These are phyloP conservation scores for Adenanthera pavonina DNA, from an alignment of 306 rosid species.

Conservation along the genomic window DNA sequence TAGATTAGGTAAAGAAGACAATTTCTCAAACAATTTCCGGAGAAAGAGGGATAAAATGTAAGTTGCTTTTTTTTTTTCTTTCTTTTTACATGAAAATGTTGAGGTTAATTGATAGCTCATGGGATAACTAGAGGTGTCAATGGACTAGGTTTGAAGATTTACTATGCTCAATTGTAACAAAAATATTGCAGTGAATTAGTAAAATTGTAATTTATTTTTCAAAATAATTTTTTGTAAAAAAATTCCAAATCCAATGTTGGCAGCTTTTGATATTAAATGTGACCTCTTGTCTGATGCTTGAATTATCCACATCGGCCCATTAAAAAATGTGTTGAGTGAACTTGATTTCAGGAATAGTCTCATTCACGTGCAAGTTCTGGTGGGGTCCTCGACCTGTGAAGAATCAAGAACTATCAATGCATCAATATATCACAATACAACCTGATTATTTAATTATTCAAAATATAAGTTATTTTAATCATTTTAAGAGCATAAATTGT, in stretches of 20 bases:
- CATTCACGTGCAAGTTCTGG: too few species aligned
- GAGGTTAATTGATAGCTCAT: neutral
- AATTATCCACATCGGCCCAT: neutral
- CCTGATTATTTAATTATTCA: too few species aligned
- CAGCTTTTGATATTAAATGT: neutral
- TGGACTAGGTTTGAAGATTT: neutral
- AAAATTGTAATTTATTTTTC: neutral
- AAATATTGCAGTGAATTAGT: neutral
- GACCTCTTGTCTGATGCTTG: neutral
- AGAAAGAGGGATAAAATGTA: neutral
- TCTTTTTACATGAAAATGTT: neutral
- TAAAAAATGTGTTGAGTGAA: neutral
- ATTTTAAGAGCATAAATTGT: too few species aligned
- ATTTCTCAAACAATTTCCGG: neutral
- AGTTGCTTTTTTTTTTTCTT: neutral
- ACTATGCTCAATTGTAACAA: neutral
- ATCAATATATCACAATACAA: too few species aligned
- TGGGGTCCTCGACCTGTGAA: too few species aligned
- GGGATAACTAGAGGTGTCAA: neutral
- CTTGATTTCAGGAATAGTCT: neutral
- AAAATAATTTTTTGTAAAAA: too few species aligned
- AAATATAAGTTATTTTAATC: too few species aligned
- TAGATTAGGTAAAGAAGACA: neutral
- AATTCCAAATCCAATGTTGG: neutral
- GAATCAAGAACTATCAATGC: too few species aligned